A percentile compares a stretch with the other conserved stretches of the same genome.
phyloP scores from a whole-genome alignment of 768 basidiomycete species.

The Suillus brevipes region DNA sequence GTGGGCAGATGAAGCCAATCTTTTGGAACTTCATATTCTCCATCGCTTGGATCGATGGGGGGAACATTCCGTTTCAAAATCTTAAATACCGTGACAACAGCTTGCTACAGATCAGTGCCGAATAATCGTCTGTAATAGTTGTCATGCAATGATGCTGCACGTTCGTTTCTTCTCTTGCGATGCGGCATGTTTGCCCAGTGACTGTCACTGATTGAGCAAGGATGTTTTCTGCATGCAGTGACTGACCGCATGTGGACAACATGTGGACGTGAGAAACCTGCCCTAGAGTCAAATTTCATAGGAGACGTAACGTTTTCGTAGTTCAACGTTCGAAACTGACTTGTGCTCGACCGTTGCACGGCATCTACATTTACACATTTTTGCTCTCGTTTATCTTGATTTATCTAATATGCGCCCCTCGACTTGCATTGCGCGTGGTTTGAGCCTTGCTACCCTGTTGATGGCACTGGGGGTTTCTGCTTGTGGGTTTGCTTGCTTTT shows the following conservation, averaged over 20 bases:
- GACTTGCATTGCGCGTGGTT: slow-evolving; percentile 26
- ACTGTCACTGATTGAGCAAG: not conserved
- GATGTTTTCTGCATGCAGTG: not conserved
- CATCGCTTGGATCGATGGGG: not conserved
- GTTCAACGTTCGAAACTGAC: slow-evolving; percentile 5
- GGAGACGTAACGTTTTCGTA: slow-evolving; percentile 25
- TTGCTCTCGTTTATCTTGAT: slow-evolving; percentile 2
- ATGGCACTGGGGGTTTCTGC: slow-evolving; percentile 31
- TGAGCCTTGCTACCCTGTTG: slow-evolving; percentile 30
- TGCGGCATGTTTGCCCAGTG: not conserved
- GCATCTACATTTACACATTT: not conserved
- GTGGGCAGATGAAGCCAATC: not conserved
- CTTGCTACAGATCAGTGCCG: not conserved
- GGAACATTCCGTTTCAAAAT: not conserved
- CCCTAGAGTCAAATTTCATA: slow-evolving; percentile 26
- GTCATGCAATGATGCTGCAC: not conserved
- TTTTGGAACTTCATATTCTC: too few relatives aligned
- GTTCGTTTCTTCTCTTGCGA: not conserved
- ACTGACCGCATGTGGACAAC: not conserved
- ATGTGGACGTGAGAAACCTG: slow-evolving; percentile 17
- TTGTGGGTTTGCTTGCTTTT: slow-evolving; percentile 20
- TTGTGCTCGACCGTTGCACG: not conserved
- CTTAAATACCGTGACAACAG: not conserved
- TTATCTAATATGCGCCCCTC: slow-evolving; percentile 35
- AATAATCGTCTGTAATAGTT: not conserved